These are phyloP conservation scores for Vachellia collinsii DNA, from an alignment of 306 rosid species.

Conservation along the genomic window DNA sequence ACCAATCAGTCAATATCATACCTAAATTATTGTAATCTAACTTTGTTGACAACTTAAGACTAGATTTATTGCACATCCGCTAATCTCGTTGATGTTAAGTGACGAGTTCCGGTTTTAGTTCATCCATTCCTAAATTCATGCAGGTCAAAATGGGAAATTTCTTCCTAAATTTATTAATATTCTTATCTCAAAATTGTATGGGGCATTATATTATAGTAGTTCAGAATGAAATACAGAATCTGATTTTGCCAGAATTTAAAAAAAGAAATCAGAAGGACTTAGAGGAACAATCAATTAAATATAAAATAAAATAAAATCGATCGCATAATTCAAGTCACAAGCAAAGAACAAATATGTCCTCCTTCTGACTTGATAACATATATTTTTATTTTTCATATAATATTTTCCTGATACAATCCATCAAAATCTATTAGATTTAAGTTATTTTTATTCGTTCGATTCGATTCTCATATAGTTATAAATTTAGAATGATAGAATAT, in stretches of 20 bases:
- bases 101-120: neutral
- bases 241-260: neutral
- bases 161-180: neutral
- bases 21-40: neutral
- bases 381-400: no score
- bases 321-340: neutral
- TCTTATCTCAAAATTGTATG: neutral
- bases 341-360: conserved; percentile 1
- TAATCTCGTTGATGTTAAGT: neutral
- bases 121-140: neutral
- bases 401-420: no score
- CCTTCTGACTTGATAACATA: neutral
- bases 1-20: conserved; percentile 3
- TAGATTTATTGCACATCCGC: neutral
- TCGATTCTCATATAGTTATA: no score
- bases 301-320: neutral
- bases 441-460: no score
- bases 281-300: neutral
- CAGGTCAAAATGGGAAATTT: no score
- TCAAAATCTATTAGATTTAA: no score
- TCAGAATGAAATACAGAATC: no score
- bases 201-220: no score
- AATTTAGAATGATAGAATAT: no score
- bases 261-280: no score
- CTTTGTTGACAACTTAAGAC: neutral